Evolutionary conservation across 768 basidiomycete species (phyloP).

Genomic region (Holtermannia corniformis): DNA sequence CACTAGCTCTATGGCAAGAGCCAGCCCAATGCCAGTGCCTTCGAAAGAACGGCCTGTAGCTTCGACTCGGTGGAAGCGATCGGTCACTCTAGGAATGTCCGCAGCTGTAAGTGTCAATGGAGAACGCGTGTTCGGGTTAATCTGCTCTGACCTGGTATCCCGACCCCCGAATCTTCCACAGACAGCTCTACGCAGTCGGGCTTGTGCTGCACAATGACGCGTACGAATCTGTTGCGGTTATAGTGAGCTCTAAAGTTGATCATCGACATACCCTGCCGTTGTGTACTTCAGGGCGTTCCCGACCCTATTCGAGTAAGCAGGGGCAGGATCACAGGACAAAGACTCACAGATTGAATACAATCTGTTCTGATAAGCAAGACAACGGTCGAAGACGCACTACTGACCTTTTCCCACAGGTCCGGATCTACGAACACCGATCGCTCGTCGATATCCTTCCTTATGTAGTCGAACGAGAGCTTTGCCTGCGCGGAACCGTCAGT

Average conservation of each 20-base stretch:
- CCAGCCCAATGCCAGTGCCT: constrained; percentile 41
- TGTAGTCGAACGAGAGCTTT: constrained; percentile 11
- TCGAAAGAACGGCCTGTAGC: constrained; percentile 29
- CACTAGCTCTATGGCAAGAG: constrained; percentile 35
- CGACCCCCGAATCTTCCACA: constrained; percentile 43
- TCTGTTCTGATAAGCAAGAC: constrained; percentile 31
- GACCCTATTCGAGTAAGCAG: constrained; percentile 22
- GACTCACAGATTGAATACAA: constrained; percentile 22
- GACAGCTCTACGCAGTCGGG: constrained; percentile 32
- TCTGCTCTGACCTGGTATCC: constrained; percentile 33
- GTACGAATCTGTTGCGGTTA: background rate
- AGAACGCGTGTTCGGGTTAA: background rate
- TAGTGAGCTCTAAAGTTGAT: constrained; percentile 9
- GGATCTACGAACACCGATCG: constrained; percentile 26
- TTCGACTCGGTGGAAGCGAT: constrained; percentile 43
- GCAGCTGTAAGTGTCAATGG: background rate
- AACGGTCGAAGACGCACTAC: background rate
- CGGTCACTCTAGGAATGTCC: constrained; percentile 31
- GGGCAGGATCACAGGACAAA: background rate
- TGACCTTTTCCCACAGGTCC: constrained; percentile 25
- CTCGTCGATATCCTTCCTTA: constrained; percentile 12
- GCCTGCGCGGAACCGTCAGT: background rate
- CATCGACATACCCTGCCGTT: constrained; percentile 38
- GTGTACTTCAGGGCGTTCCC: constrained; percentile 39
- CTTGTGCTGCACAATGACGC: constrained; percentile 20